These are phyloP conservation scores for Rhododendron ferrugineum DNA, from an alignment of 148 eudicot genomes.

Conservation along the genomic window DNA sequence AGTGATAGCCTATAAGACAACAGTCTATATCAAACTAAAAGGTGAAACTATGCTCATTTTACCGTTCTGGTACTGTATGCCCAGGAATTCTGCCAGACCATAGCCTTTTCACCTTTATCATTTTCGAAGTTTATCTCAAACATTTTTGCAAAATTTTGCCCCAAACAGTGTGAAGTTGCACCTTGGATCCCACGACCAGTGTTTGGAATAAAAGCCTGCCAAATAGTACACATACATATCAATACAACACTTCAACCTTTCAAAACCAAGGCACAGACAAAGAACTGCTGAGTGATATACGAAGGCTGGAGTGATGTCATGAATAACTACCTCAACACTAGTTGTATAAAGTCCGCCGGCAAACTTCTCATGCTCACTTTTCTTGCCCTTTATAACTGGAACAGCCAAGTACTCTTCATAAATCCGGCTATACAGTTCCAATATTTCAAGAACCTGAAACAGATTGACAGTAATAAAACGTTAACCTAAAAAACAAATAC, in stretches of 20 bases:
- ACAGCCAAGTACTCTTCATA: slow-evolving; percentile 96
- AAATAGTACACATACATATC: background rate
- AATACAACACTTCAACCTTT: background rate
- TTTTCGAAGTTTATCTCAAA: slow-evolving; percentile 92
- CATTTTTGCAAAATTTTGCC: slow-evolving; percentile 98
- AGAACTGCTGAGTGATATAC: background rate
- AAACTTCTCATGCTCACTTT: slow-evolving; percentile 93
- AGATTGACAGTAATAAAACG: slow-evolving; percentile 4
- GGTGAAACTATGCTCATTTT: slow-evolving; percentile 5
- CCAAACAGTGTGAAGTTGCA: slow-evolving; percentile 96
- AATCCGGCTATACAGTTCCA: slow-evolving; percentile 73
- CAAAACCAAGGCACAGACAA: background rate
- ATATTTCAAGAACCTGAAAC: slow-evolving; percentile 58
- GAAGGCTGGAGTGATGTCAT: background rate
- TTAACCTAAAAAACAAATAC: background rate
- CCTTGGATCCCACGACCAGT: slow-evolving; percentile 98
- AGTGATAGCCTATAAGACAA: background rate
- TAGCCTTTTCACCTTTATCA: slow-evolving; percentile 83
- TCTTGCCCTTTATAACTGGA: slow-evolving; percentile 88
- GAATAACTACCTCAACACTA: slow-evolving; percentile 63
- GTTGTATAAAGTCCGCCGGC: slow-evolving; percentile 98
- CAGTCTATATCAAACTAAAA: background rate
- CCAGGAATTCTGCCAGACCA: slow-evolving; percentile 99
- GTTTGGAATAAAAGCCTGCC: slow-evolving; percentile 91
- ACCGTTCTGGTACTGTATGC: slow-evolving; percentile 96